A percentile compares a stretch with the other conserved stretches of the same genome.
These are phyloP conservation scores for Hymenoscyphus infarciens DNA, from an alignment of 2,329 filamentous ascomycete genomes.

Conservation along the genomic window DNA sequence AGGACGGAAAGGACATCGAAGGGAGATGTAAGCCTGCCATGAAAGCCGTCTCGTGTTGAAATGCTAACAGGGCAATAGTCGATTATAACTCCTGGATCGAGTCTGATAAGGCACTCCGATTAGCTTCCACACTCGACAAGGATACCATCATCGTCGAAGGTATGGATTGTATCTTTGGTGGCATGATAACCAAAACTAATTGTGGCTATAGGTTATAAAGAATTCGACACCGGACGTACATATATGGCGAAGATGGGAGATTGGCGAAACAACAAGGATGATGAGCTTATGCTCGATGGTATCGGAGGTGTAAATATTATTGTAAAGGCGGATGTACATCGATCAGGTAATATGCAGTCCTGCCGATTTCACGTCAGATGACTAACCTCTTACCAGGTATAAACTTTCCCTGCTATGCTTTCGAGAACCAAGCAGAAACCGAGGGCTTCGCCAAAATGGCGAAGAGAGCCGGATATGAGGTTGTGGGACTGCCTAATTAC, in stretches of 20 bases:
- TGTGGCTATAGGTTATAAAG: conserved; percentile 68
- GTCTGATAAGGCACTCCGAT: conserved; percentile 75
- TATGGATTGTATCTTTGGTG: conserved; percentile 35
- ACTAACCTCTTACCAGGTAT: conserved; percentile 60
- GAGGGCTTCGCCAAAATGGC: conserved; percentile 99
- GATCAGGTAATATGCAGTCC: conserved; percentile 62
- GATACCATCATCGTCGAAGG: conserved; percentile 86
- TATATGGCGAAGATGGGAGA: conserved; percentile 92
- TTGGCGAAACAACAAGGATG: conserved; percentile 86
- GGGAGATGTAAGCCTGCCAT: conserved; percentile 70
- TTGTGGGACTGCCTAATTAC: conserved; percentile 92
- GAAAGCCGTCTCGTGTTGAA: conserved; percentile 20
- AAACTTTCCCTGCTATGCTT: conserved; percentile 95
- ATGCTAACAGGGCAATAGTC: conserved; percentile 50
- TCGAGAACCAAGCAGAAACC: conserved; percentile 98
- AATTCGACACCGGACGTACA: conserved; percentile 84
- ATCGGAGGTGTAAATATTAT: conserved; percentile 97
- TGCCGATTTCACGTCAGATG: background rate
- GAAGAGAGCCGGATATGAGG: conserved; percentile 88
- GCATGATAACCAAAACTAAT: conserved; percentile 13
- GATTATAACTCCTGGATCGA: conserved; percentile 99
- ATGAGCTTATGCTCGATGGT: conserved; percentile 88
- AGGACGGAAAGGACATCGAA: conserved; percentile 77
- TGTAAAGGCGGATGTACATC: conserved; percentile 95
- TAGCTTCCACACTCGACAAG: conserved; percentile 70